Percentiles rank a stretch among this genome's conserved stretches.
These are phyloP conservation scores for Raphanus hybrid DNA, from an alignment of 441 rosid species.

Conservation along the genomic window DNA sequence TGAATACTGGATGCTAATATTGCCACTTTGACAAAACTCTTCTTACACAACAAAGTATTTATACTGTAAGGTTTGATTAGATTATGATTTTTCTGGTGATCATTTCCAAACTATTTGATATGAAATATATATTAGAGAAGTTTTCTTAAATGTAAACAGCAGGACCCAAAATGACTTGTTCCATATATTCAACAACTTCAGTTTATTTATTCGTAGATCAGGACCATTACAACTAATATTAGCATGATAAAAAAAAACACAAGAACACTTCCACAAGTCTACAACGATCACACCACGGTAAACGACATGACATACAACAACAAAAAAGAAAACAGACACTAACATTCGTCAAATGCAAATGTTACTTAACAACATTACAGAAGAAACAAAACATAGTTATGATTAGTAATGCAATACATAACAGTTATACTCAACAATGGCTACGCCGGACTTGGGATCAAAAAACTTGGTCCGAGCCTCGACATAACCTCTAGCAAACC, in stretches of 20 bases:
- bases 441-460: slow-evolving; percentile 42
- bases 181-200: slow-evolving; percentile 6
- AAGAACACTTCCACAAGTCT: background rate
- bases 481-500: slow-evolving; percentile 67
- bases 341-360: slow-evolving; percentile 6
- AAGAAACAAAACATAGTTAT: background rate
- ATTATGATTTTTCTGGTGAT: background rate
- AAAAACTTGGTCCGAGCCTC: slow-evolving; percentile 48
- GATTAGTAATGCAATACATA: slow-evolving; percentile 59
- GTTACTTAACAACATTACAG: background rate
- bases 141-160: background rate
- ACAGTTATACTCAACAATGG: slow-evolving; percentile 56
- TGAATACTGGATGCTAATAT: background rate
- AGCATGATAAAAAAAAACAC: background rate
- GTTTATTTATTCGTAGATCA: background rate
- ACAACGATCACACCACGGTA: background rate
- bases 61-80: slow-evolving; percentile 1
- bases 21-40: slow-evolving; percentile 6
- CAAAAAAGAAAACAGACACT: background rate
- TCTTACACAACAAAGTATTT: background rate
- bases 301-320: slow-evolving; percentile 1
- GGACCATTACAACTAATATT: background rate
- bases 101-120: background rate
- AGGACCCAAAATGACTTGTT: background rate
- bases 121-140: background rate